These are phyloP conservation scores for Misopates orontium DNA, from an alignment of 257 asterid genomes.

Conservation along the genomic window DNA sequence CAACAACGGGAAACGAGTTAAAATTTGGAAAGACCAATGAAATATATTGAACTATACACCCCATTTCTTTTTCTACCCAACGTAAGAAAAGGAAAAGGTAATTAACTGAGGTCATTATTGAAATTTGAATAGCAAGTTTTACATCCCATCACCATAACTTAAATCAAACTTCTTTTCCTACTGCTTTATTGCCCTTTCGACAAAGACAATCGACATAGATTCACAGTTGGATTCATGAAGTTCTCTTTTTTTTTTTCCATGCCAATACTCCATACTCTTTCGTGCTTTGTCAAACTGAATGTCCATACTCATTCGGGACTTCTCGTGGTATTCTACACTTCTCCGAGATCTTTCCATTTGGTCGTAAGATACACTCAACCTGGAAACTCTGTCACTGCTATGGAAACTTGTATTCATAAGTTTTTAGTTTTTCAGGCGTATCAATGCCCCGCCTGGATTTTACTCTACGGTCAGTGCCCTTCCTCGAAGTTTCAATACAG, in stretches of 20 bases:
- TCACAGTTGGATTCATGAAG: constrained; percentile 28
- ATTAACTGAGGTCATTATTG: not conserved
- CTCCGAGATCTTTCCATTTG: constrained; percentile 51
- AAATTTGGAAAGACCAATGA: not conserved
- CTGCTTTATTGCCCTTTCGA: not conserved
- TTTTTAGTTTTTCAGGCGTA: constrained; percentile 35
- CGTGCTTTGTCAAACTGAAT: constrained; percentile 51
- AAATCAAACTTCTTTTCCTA: not conserved
- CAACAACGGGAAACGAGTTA: constrained; percentile 6
- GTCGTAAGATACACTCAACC: constrained; percentile 41
- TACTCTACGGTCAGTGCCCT: constrained; percentile 56
- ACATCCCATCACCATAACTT: constrained; percentile 23
- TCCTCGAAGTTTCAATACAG: constrained; percentile 44
- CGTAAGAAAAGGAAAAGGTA: not conserved
- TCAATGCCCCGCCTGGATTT: constrained; percentile 57
- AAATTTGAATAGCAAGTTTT: constrained; percentile 5
- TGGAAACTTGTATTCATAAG: constrained; percentile 36
- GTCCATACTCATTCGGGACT: constrained; percentile 54
- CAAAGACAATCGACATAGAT: not conserved
- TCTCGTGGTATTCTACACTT: constrained; percentile 51
- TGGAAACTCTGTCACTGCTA: constrained; percentile 45
- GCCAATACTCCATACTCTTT: constrained; percentile 57
- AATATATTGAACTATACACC: constrained; percentile 12
- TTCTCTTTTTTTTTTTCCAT: constrained; percentile 51
- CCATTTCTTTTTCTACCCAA: constrained; percentile 1